Evolutionary conservation across 768 basidiomycete genomes (phyloP).

Genomic region (Mycena latifolia): DNA sequence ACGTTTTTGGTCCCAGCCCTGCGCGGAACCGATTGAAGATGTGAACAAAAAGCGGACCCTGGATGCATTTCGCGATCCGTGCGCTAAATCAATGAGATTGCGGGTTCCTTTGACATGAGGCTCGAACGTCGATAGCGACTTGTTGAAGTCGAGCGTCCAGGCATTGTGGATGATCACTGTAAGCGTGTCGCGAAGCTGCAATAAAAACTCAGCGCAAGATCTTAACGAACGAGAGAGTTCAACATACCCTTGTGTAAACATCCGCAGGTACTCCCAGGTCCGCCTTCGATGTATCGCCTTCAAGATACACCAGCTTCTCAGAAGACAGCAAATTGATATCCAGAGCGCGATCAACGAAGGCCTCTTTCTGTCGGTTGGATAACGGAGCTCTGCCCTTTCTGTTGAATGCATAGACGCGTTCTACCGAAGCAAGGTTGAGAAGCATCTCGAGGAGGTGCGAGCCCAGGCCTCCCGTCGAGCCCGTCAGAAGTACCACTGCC

Average conservation of each 20-base stretch:
- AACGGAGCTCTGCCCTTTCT: no score
- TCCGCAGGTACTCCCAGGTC: conserved; percentile 40
- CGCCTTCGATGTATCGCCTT: conserved; percentile 40
- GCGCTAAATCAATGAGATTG: no score
- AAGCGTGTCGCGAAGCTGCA: conserved; percentile 40
- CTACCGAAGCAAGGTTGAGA: no score
- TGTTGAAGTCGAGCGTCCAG: conserved; percentile 63
- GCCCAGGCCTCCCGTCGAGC: no score
- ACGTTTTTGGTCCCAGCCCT: conserved; percentile 38
- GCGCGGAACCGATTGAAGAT: conserved; percentile 47
- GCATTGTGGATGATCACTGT: no score
- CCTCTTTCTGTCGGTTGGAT: no score
- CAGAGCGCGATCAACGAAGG: no score
- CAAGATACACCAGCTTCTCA: conserved; percentile 40
- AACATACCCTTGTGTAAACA: conserved; percentile 38
- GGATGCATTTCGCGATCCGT: conserved; percentile 20
- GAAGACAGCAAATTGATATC: conserved; percentile 7
- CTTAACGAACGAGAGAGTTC: not conserved
- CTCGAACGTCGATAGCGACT: conserved; percentile 57
- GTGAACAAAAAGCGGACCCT: conserved; percentile 48
- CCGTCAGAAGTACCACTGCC: no score
- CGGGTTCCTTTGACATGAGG: conserved; percentile 55
- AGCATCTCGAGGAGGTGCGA: no score
- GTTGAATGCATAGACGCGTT: no score
- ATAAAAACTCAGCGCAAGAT: not conserved